Percentiles rank a stretch among this genome's conserved stretches.
Conservation (phyloP, 495 filamentous ascomycete genomes). For the Lepidopterella palustris region DNA sequence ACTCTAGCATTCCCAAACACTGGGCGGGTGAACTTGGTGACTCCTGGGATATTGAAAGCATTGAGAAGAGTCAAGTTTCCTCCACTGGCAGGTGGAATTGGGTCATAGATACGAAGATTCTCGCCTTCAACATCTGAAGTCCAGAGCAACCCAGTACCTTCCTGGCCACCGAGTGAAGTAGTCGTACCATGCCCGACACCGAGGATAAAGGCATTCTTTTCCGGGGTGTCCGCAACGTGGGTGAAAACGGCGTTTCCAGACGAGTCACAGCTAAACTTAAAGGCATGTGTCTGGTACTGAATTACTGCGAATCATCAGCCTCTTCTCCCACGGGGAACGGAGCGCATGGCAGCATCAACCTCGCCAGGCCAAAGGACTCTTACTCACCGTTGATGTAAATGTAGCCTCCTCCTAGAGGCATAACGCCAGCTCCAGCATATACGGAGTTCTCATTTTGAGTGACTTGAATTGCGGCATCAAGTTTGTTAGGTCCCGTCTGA, state of each 20-base stretch:
- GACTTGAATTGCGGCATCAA: conserved; percentile 42
- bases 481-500: conserved; percentile 38
- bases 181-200: conserved; percentile 40
- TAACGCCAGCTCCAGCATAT: conserved; percentile 43
- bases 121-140: conserved; percentile 35
- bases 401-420: conserved; percentile 46
- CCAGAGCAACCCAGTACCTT: conserved; percentile 40
- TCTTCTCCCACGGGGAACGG: neutral
- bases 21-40: conserved; percentile 44
- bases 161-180: conserved; percentile 39
- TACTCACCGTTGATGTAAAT: conserved; percentile 40
- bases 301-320: conserved; percentile 6
- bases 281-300: conserved; percentile 26
- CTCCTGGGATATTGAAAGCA: conserved; percentile 34
- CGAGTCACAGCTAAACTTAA: conserved; percentile 36
- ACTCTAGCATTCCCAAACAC: conserved; percentile 44
- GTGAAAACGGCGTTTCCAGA: conserved; percentile 38
- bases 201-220: conserved; percentile 36
- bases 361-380: neutral
- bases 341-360: neutral
- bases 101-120: conserved; percentile 41
- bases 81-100: conserved; percentile 33
- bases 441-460: conserved; percentile 37
- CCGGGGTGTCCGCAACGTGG: conserved; percentile 33
- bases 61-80: conserved; percentile 36